Evolutionary conservation across 1,284 basidiomycete genomes (phyloP), one percentile per base, ranked within the genome.

Genomic region (Puccinia brachypodii): DNA sequence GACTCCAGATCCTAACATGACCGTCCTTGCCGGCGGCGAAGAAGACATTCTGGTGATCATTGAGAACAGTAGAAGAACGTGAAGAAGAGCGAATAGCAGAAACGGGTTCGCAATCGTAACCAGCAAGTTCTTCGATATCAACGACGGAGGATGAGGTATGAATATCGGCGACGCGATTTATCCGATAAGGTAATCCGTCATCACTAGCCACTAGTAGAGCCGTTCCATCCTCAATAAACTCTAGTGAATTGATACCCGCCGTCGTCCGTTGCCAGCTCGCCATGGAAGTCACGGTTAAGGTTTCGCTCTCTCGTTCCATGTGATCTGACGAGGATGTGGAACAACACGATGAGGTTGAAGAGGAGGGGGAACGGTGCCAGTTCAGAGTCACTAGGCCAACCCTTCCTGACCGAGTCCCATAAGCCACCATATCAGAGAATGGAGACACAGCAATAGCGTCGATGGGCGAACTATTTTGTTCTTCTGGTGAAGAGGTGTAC

Each of bases 51-150:
- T 47, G 9, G 7, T 16, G 9, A 22, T n/a, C n/a, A n/a, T n/a
- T n/a, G n/a, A n/a, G n/a, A n/a, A n/a, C n/a, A n/a, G n/a, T n/a
- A n/a, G n/a, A n/a, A n/a, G n/a, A n/a, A n/a, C n/a, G n/a, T 50
- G n/a, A 47, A 14, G 68, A 71, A 8, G 42, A 71, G 40, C 74
- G 58, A n/a, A 76, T 76, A 2, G 56, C 16, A 25, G 60, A 13
- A 19, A 76, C 40, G 22, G 74, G 74, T 8, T 76, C 58, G 40
- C 74, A 76, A 64, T 76, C 25, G n/a, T 58, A 76, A 13, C 74
- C 74, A 44, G 74, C 74, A 14, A 76, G 36, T 64, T 76, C 74
- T 13, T 62, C 56, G 19, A 60, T 13, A 33, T 36, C 33, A 25
- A 69, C 66, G 28, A 16, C 14, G 33, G 22, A 40, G 38, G 14